A percentile compares a stretch with the other conserved stretches of the same genome.
Conservation (phyloP, 768 basidiomycete species). For the Lactifluus hygrophoroides region DNA sequence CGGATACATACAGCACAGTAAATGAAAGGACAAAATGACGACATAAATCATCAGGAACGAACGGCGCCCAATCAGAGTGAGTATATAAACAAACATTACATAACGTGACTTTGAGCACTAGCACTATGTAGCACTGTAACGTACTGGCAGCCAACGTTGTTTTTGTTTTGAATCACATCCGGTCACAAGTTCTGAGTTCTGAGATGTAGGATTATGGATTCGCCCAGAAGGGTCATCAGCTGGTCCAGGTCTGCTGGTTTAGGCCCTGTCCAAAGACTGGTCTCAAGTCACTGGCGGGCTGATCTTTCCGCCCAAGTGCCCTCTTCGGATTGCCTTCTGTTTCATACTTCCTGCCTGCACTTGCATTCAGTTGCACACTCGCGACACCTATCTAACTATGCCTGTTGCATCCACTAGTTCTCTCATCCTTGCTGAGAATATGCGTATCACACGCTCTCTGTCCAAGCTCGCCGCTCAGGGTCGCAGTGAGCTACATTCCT, state of each 20-base stretch:
- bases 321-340: neutral
- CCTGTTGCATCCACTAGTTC: slow-evolving; percentile 1
- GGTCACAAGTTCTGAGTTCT: too few relatives aligned
- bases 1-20: too few relatives aligned
- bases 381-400: neutral
- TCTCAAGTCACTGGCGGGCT: neutral
- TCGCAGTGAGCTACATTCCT: neutral
- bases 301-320: neutral
- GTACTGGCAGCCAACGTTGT: too few relatives aligned
- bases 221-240: neutral
- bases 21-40: too few relatives aligned
- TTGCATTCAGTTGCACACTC: neutral
- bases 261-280: neutral
- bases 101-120: too few relatives aligned
- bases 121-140: too few relatives aligned
- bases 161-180: too few relatives aligned
- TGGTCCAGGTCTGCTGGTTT: too few relatives aligned
- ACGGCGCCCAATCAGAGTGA: too few relatives aligned
- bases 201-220: neutral
- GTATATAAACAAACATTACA: too few relatives aligned
- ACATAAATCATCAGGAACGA: neutral
- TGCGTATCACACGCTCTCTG: slow-evolving; percentile 10
- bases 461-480: slow-evolving; percentile 1
- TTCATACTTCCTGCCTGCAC: neutral
- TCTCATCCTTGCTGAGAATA: slow-evolving; percentile 10